Base-by-base conservation (phyloP, 345 rosid species). In the Camelina hispida region DNA sequence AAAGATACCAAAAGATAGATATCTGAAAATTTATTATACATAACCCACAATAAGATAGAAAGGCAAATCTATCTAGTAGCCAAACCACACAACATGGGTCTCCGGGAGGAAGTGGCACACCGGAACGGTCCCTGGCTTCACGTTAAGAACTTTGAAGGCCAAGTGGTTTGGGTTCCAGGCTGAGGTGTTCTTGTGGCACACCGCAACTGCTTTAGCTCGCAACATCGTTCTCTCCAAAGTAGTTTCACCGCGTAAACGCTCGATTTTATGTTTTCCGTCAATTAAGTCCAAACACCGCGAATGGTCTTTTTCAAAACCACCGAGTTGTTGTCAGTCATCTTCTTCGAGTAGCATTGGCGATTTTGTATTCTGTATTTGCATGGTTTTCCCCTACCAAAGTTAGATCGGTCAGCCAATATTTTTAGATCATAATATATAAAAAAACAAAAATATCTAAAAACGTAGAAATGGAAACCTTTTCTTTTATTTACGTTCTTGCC, bases 41-140 rank as follows among this genome's bases (percentile, higher is more conserved):
- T 42, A 71, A 63, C 52, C 59, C 48, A 71, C 12, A 65, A 7
- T 51, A 30, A 56, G 13, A 65, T 22, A 63, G n/a, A 65, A 69
- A 40, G n/a, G n/a, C 44, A 64, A n/a, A 28, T 62, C 23, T 42
- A 60, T 72, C 81, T 81, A 78, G 73, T 86, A 85, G 50, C 64
- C 75, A 70, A 82, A 77, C 93, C 93, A 88, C 60, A 88, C 90
- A 34, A 85, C 78, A 74, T 87, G 91, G 53, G 87, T 87, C 80
- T 88, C 86, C 5, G 96, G 96, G 67, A 90, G 96, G 86, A 90
- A 88, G 46, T 90, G 96, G 78, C 97, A 88, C 69, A 88, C 59
- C 3, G 97, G 90, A 71, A 84, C 69, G 4, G 79, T 83, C 69
- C 93, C 97, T 20, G 91, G 97, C 87, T 86, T 75, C 52, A 91